Conservation (phyloP, 805 yeast species). For the Candida hispaniensis region DNA sequence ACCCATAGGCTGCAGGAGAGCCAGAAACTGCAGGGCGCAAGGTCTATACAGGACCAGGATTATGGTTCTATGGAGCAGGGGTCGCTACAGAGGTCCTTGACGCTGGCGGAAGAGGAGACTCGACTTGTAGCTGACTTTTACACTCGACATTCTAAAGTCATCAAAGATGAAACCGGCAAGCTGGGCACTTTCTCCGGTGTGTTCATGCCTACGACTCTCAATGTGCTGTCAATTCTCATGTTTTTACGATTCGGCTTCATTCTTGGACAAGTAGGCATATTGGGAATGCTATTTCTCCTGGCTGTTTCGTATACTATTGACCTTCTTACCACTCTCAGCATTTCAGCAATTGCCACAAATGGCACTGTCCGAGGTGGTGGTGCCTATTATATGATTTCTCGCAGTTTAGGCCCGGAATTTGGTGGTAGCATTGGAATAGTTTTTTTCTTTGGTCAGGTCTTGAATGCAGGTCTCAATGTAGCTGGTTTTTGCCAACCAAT, state of each 20-base stretch:
- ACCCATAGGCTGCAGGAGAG: no score
- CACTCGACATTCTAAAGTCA: constrained; percentile 11
- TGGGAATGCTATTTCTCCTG: constrained; percentile 62
- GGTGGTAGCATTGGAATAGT: constrained; percentile 97
- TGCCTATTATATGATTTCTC: constrained; percentile 92
- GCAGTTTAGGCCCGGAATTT: constrained; percentile 94
- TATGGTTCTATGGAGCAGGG: no score
- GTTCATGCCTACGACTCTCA: constrained; percentile 84
- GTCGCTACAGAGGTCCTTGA: constrained; percentile 1
- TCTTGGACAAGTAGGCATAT: constrained; percentile 84
- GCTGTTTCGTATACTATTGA: constrained; percentile 69
- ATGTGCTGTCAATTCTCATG: constrained; percentile 89
- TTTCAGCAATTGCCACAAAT: constrained; percentile 93
- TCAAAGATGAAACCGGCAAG: constrained; percentile 31
- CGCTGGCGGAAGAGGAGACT: constrained; percentile 6
- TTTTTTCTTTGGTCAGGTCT: constrained; percentile 86
- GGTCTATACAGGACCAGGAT: no score
- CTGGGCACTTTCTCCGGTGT: constrained; percentile 82
- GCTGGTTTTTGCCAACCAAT: constrained; percentile 93
- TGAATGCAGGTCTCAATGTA: constrained; percentile 81
- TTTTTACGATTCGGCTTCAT: constrained; percentile 92
- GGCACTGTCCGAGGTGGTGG: constrained; percentile 98
- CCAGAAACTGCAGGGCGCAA: no score
- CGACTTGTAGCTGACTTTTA: constrained; percentile 13
- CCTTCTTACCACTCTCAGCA: constrained; percentile 73